phyloP scores from a whole-genome alignment of 192 early-diverging fungal species.

The Chytriomyces sp. region DNA sequence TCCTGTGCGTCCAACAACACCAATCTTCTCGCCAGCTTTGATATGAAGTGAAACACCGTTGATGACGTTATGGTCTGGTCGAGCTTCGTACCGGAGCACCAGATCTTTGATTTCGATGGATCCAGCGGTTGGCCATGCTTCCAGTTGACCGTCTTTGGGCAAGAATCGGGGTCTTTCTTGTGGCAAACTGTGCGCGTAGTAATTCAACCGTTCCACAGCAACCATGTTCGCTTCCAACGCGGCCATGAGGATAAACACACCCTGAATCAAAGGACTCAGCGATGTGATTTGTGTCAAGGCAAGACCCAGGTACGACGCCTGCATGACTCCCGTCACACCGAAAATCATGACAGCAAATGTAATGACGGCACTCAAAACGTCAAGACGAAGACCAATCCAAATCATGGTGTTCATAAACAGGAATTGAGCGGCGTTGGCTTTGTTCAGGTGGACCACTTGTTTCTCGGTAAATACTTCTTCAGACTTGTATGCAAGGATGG shows the following conservation, averaged over 20 bases:
- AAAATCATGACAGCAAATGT: conserved; percentile 24
- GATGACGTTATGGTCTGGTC: conserved; percentile 63
- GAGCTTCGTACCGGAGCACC: conserved; percentile 57
- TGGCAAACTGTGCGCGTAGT: conserved; percentile 13
- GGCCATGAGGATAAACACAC: conserved; percentile 9
- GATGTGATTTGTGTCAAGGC: conserved; percentile 24
- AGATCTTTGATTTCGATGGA: conserved; percentile 67
- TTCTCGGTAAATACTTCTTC: conserved; percentile 14
- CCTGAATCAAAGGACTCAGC: conserved; percentile 8
- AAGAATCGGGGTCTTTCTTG: conserved; percentile 7
- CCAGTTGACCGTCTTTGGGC: conserved; percentile 15
- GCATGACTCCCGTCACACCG: conserved; percentile 32
- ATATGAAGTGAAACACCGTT: conserved; percentile 72
- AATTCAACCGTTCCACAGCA: conserved; percentile 16
- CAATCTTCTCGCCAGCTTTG: conserved; percentile 76
- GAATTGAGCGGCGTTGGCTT: conserved; percentile 19
- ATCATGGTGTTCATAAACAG: conserved; percentile 17
- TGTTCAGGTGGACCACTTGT: conserved; percentile 1
- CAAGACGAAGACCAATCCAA: conserved; percentile 24
- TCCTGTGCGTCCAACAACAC: conserved; percentile 84
- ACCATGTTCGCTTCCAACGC: conserved; percentile 23
- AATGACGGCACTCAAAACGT: conserved; percentile 18
- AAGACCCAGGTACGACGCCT: conserved; percentile 6
- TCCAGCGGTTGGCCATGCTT: conserved; percentile 25
- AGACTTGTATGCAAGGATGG: conserved; percentile 72